Conservation (phyloP, 257 asterid genomes). For the Solanum tarijense region DNA sequence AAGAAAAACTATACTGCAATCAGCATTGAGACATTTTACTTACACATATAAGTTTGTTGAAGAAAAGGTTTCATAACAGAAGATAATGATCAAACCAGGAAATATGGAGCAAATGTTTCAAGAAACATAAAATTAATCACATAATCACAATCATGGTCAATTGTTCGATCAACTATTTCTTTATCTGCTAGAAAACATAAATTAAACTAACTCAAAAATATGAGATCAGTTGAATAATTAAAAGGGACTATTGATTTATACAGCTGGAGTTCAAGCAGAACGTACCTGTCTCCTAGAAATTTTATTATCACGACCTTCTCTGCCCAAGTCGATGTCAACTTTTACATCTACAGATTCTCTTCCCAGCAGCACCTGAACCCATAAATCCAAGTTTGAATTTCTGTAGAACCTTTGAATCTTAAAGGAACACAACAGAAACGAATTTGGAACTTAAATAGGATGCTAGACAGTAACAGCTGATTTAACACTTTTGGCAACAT, state of each 20-base stretch:
- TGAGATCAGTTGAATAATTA: neutral
- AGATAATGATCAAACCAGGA: neutral
- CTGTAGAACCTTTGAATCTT: neutral
- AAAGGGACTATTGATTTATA: neutral
- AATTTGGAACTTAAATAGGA: neutral
- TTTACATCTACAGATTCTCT: slow-evolving; percentile 44
- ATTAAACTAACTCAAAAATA: neutral
- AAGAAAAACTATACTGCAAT: neutral
- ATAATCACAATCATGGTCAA: neutral
- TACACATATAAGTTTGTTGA: neutral
- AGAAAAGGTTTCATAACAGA: neutral
- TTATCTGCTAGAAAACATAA: neutral
- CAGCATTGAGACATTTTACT: neutral
- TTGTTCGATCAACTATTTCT: neutral
- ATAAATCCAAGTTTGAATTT: neutral
- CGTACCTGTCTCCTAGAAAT: slow-evolving; percentile 77
- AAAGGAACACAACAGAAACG: neutral
- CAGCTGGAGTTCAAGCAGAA: neutral
- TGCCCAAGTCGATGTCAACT: slow-evolving; percentile 81
- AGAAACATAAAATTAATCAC: neutral
- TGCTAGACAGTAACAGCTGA: neutral
- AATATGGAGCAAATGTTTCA: neutral
- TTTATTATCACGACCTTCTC: slow-evolving; percentile 43
- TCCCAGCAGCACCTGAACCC: slow-evolving; percentile 61
- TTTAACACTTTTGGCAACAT: neutral